These are phyloP conservation scores for Agrocybe praecox DNA, from an alignment of 768 basidiomycete genomes.

Conservation along the genomic window DNA sequence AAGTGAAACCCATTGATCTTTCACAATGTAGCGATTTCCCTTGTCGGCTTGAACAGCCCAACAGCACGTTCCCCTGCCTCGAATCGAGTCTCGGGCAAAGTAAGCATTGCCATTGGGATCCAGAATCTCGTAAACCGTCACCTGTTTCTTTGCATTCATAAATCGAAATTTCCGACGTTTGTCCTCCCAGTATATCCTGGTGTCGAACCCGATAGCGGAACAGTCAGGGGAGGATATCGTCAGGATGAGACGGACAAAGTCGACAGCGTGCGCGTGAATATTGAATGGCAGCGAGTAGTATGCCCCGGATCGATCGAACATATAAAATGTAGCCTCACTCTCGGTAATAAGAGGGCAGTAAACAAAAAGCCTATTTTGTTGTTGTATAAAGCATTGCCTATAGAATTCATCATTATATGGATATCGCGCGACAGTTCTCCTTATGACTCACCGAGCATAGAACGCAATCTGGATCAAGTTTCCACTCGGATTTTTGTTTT, in stretches of 20 bases:
- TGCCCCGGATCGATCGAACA: constrained; percentile 22
- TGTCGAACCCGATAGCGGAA: constrained; percentile 22
- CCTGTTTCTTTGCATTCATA: background rate
- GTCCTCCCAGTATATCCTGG: constrained; percentile 18
- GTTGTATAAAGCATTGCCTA: constrained; percentile 21
- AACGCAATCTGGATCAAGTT: constrained; percentile 10
- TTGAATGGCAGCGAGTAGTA: constrained; percentile 12
- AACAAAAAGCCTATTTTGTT: constrained; percentile 20
- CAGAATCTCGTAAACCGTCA: background rate
- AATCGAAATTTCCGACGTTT: constrained; percentile 4
- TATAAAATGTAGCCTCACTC: constrained; percentile 5
- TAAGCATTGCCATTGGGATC: background rate
- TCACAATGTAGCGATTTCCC: constrained; percentile 10
- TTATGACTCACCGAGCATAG: constrained; percentile 16
- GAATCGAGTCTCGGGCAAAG: constrained; percentile 16
- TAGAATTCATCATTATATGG: no score
- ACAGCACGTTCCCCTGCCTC: constrained; percentile 22
- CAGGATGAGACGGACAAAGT: constrained; percentile 22
- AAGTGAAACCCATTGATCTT: constrained; percentile 22
- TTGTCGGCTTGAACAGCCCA: constrained; percentile 13
- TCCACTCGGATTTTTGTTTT: background rate
- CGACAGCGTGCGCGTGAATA: constrained; percentile 14
- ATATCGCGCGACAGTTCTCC: no score
- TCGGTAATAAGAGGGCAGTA: constrained; percentile 18
- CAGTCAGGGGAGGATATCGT: constrained; percentile 17